Evolutionary conservation across 2,329 filamentous ascomycete genomes (phyloP).

Genomic region (Lojkania enalia): DNA sequence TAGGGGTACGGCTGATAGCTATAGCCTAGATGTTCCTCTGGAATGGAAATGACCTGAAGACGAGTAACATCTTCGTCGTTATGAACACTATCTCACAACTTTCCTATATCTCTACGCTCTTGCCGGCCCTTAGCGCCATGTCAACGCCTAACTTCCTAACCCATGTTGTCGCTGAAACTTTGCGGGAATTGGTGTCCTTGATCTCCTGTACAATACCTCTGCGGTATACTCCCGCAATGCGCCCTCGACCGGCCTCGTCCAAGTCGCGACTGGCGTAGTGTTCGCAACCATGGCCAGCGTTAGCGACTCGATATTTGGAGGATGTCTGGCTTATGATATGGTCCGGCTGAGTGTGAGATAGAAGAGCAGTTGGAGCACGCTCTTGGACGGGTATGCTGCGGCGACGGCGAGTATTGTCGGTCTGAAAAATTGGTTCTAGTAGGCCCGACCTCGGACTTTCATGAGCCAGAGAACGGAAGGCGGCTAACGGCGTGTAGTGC

Average conservation of each 20-base stretch:
- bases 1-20: neutral
- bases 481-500: conserved; percentile 31
- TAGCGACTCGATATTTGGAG: conserved; percentile 65
- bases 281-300: conserved; percentile 54
- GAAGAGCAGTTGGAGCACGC: conserved; percentile 53
- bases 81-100: conserved; percentile 60
- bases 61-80: conserved; percentile 59
- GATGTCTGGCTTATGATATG: conserved; percentile 62
- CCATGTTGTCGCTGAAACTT: conserved; percentile 63
- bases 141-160: conserved; percentile 59
- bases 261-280: conserved; percentile 57
- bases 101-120: conserved; percentile 55
- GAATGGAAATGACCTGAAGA: conserved; percentile 57
- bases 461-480: neutral
- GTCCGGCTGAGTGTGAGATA: conserved; percentile 60
- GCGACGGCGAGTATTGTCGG: conserved; percentile 58
- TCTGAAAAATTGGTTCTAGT: conserved; percentile 57
- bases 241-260: conserved; percentile 52
- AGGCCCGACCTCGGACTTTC: conserved; percentile 30
- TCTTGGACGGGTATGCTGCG: conserved; percentile 57
- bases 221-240: conserved; percentile 59
- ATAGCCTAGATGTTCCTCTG: conserved; percentile 65
- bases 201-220: conserved; percentile 61
- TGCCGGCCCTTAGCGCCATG: conserved; percentile 54
- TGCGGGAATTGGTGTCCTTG: conserved; percentile 62